A percentile compares a stretch with the other conserved stretches of the same genome.
Evolutionary conservation across 2,329 filamentous ascomycete species (phyloP).

Genomic region (Microsporum ferrugineum): DNA sequence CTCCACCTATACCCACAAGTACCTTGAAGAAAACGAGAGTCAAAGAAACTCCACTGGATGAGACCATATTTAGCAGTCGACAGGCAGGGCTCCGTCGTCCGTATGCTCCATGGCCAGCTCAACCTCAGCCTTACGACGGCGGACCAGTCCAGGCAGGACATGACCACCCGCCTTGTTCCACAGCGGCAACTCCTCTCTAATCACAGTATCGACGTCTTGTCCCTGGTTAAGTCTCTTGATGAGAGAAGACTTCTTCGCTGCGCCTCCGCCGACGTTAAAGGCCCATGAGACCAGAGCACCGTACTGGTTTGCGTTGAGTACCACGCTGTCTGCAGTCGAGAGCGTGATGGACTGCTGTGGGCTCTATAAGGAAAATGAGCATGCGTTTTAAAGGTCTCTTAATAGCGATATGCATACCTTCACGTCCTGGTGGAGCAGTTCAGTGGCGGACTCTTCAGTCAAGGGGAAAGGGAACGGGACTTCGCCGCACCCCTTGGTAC

Average conservation of each 20-base stretch:
- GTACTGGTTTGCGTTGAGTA: slow-evolving; percentile 42
- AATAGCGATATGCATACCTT: not conserved
- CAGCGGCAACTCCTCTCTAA: slow-evolving; percentile 37
- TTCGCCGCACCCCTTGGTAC: slow-evolving; percentile 15
- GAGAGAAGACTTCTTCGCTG: slow-evolving; percentile 31
- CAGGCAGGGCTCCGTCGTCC: slow-evolving; percentile 8
- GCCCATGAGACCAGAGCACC: slow-evolving; percentile 43
- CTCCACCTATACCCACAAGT: not conserved
- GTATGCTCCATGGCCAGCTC: slow-evolving; percentile 26
- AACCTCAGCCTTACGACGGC: slow-evolving; percentile 38
- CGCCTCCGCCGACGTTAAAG: slow-evolving; percentile 29
- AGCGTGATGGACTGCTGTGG: slow-evolving; percentile 20
- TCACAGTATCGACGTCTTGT: slow-evolving; percentile 32
- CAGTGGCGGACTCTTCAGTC: not conserved
- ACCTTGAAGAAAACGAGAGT: no score
- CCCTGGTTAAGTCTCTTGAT: slow-evolving; percentile 36
- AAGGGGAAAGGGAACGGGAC: not conserved
- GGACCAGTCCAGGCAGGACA: slow-evolving; percentile 32
- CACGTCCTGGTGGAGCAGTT: not conserved
- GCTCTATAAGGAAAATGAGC: not conserved
- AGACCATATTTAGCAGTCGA: not conserved
- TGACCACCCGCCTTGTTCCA: slow-evolving; percentile 37
- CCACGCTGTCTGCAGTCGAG: slow-evolving; percentile 23
- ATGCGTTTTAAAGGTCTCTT: not conserved
- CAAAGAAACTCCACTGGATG: no score